Percentiles rank a stretch among this genome's conserved stretches.
phyloP scores from a whole-genome alignment of 1,284 basidiomycete genomes.

The Trichosporon sp. region DNA sequence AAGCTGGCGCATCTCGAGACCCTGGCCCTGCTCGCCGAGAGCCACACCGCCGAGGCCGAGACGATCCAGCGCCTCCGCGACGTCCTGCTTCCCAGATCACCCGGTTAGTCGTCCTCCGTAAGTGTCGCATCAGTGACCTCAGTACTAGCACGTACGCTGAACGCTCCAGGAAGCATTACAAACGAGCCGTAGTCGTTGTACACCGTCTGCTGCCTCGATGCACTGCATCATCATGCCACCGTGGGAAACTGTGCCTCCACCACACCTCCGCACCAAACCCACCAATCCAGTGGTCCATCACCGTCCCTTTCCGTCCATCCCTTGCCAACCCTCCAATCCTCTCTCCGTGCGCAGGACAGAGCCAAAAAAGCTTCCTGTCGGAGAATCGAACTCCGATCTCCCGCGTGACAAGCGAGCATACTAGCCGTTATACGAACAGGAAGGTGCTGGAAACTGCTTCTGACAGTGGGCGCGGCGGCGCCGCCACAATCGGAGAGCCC shows the following conservation, averaged over 20 bases:
- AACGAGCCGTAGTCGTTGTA: no score
- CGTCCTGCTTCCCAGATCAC: no score
- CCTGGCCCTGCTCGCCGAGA: not conserved
- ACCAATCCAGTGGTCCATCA: not conserved
- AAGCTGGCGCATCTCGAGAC: not conserved
- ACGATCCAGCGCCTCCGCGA: not conserved
- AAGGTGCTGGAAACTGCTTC: not conserved
- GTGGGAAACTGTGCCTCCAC: no score
- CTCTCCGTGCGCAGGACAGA: not conserved
- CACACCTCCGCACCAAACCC: not conserved
- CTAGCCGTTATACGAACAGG: slow-evolving; percentile 1
- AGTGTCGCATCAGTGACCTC: no score
- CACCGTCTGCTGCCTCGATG: no score
- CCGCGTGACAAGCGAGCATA: not conserved
- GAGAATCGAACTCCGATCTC: slow-evolving; percentile 1
- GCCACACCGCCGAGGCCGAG: not conserved
- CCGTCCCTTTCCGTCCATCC: not conserved
- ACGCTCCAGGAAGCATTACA: no score
- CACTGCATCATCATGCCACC: no score
- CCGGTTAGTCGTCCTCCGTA: no score
- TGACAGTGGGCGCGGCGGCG: not conserved
- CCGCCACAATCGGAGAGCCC: not conserved
- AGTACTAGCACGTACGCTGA: no score
- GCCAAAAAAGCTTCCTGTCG: not conserved
- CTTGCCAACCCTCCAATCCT: not conserved